Percentiles rank a stretch among this genome's conserved stretches.
phyloP scores from a whole-genome alignment of 371 early-diverging fungal species.

The Nematocida sp. region DNA sequence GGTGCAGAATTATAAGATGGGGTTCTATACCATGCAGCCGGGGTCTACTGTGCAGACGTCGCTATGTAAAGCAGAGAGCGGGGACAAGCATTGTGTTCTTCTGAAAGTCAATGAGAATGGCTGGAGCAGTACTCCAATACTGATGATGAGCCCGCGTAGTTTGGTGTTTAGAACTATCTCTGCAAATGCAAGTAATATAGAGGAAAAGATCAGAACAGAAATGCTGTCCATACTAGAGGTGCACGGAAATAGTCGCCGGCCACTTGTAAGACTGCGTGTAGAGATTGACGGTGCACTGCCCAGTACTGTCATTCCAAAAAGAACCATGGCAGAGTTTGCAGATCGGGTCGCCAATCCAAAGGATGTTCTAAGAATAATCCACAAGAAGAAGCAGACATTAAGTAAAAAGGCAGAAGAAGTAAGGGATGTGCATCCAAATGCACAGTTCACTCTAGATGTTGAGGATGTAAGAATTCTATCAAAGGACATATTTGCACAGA shows the following conservation, averaged over 20 bases:
- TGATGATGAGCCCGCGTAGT: constrained; percentile 79
- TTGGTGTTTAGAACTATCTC: constrained; percentile 74
- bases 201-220: constrained; percentile 31
- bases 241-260: constrained; percentile 10
- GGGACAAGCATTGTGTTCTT: constrained; percentile 74
- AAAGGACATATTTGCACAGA: constrained; percentile 13
- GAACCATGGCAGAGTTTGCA: constrained; percentile 78
- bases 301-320: constrained; percentile 77
- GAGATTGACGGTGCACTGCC: constrained; percentile 74
- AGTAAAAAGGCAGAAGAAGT: constrained; percentile 12
- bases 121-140: constrained; percentile 72
- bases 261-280: constrained; percentile 74
- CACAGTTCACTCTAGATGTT: constrained; percentile 20
- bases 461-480: constrained; percentile 23
- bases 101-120: constrained; percentile 30
- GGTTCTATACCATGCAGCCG: constrained; percentile 79
- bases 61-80: constrained; percentile 81
- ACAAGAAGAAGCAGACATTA: constrained; percentile 60
- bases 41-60: constrained; percentile 93
- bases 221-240: constrained; percentile 26
- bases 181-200: constrained; percentile 44
- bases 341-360: constrained; percentile 85
- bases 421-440: neutral
- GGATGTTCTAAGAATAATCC: constrained; percentile 80
- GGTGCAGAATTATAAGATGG: constrained; percentile 74